phyloP scores from a whole-genome alignment of 805 yeast species.

The Starmerella tilneyi region DNA sequence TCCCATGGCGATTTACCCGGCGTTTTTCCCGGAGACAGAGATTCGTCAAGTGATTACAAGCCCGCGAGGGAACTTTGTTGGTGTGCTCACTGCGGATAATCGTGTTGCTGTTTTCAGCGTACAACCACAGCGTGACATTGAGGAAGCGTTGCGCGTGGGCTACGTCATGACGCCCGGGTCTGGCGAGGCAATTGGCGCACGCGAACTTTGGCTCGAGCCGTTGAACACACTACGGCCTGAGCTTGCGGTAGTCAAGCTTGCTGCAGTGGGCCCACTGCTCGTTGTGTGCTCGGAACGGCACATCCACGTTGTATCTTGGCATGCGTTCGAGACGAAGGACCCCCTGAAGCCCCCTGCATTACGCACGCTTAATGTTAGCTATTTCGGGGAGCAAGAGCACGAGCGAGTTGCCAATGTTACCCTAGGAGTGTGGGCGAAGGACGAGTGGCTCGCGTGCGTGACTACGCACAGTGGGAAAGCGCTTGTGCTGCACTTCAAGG shows the following conservation, averaged over 20 bases:
- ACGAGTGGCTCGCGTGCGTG: slow-evolving; percentile 7
- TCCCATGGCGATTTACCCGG: slow-evolving; percentile 23
- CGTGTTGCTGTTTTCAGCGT: slow-evolving; percentile 16
- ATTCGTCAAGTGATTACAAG: slow-evolving; percentile 14
- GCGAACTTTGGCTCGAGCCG: slow-evolving; percentile 28
- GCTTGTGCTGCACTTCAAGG: slow-evolving; percentile 2
- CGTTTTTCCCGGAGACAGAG: slow-evolving; percentile 16
- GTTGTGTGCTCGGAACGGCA: slow-evolving; percentile 9
- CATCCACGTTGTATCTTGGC: slow-evolving; percentile 16
- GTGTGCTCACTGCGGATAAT: slow-evolving; percentile 17
- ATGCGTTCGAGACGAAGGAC: slow-evolving; percentile 27
- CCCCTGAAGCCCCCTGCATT: slow-evolving; percentile 24
- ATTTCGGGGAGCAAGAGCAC: neutral
- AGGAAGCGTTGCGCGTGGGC: slow-evolving; percentile 20
- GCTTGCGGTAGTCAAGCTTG: slow-evolving; percentile 9
- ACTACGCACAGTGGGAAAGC: neutral
- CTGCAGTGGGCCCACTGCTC: slow-evolving; percentile 13
- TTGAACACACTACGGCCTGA: slow-evolving; percentile 19
- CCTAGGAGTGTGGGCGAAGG: slow-evolving; percentile 3
- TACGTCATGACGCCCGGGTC: slow-evolving; percentile 30
- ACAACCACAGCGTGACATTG: slow-evolving; percentile 20
- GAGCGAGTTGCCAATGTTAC: neutral
- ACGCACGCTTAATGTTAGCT: neutral
- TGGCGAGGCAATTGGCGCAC: slow-evolving; percentile 34
- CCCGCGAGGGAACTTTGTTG: slow-evolving; percentile 15